These are phyloP conservation scores for Russula virescens DNA, from an alignment of 768 basidiomycete genomes.

Conservation along the genomic window DNA sequence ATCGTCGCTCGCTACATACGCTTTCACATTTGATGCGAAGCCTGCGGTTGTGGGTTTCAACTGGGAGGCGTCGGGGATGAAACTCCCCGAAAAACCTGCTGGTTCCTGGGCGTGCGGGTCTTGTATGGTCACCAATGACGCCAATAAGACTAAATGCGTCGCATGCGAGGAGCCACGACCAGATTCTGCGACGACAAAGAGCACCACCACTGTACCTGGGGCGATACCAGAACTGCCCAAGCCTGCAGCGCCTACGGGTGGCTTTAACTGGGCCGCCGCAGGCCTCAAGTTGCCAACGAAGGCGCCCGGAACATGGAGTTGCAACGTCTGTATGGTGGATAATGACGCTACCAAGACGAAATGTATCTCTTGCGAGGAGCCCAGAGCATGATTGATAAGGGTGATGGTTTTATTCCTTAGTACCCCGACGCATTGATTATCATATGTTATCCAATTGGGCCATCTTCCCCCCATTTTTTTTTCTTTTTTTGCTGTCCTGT, in stretches of 20 bases:
- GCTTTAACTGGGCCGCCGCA: conserved; percentile 39
- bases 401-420: neutral
- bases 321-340: conserved; percentile 33
- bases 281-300: conserved; percentile 32
- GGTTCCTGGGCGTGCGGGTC: conserved; percentile 29
- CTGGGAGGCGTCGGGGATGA: conserved; percentile 31
- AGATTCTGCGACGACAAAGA: neutral
- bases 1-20: conserved; percentile 43
- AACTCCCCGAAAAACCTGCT: conserved; percentile 21
- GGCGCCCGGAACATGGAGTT: conserved; percentile 34
- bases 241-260: conserved; percentile 11
- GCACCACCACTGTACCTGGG: neutral
- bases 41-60: conserved; percentile 26
- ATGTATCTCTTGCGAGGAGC: conserved; percentile 31
- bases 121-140: conserved; percentile 40
- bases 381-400: conserved; percentile 19
- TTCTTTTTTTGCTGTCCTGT: neutral
- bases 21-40: conserved; percentile 31
- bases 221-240: neutral
- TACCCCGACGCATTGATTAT: conserved; percentile 10
- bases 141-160: conserved; percentile 41
- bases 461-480: neutral
- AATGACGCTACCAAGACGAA: conserved; percentile 28
- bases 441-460: conserved; percentile 18
- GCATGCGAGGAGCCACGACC: conserved; percentile 38